A percentile compares a stretch with the other conserved stretches of the same genome.
Evolutionary conservation across 2,329 filamentous ascomycete species (phyloP).

Genomic region (Coniochaeta hoffmannii): DNA sequence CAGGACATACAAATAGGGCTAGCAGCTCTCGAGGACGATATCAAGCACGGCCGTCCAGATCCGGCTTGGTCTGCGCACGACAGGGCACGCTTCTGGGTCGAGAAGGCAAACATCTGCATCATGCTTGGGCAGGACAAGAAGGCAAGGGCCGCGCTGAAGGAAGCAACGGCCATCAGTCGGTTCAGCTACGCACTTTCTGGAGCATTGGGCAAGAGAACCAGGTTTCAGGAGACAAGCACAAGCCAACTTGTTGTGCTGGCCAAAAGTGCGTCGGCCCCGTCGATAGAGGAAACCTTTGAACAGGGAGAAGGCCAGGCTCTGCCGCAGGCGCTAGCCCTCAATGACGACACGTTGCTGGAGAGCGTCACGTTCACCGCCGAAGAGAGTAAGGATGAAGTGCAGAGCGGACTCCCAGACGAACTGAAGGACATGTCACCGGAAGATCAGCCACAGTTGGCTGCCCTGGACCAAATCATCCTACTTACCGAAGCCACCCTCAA

Average conservation of each 20-base stretch:
- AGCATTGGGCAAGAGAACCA: slow-evolving; percentile 76
- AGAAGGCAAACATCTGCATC: slow-evolving; percentile 76
- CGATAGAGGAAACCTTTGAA: slow-evolving; percentile 10
- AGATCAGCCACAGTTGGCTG: slow-evolving; percentile 71
- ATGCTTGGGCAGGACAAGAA: slow-evolving; percentile 75
- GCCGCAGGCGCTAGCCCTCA: slow-evolving; percentile 68
- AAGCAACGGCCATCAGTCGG: slow-evolving; percentile 58
- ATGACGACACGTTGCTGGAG: slow-evolving; percentile 90
- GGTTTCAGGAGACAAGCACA: slow-evolving; percentile 69
- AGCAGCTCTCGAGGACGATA: slow-evolving; percentile 29
- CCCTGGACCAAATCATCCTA: slow-evolving; percentile 84
- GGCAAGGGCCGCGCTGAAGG: slow-evolving; percentile 62
- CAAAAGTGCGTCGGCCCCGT: slow-evolving; percentile 50
- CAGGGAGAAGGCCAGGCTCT: slow-evolving; percentile 15
- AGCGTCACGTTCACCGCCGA: slow-evolving; percentile 69
- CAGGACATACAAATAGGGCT: slow-evolving; percentile 37
- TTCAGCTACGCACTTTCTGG: slow-evolving; percentile 82
- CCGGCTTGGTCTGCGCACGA: slow-evolving; percentile 36
- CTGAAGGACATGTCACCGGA: slow-evolving; percentile 65
- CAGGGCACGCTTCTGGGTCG: slow-evolving; percentile 67
- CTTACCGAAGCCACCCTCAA: slow-evolving; percentile 83
- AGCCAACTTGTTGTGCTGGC: slow-evolving; percentile 91
- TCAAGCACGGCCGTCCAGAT: slow-evolving; percentile 22
- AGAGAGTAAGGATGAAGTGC: slow-evolving; percentile 28
- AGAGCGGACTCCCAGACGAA: slow-evolving; percentile 43